Evolutionary conservation across 352 stramenopile genomes (phyloP).

Genomic region (Globisporangium irregulare): DNA sequence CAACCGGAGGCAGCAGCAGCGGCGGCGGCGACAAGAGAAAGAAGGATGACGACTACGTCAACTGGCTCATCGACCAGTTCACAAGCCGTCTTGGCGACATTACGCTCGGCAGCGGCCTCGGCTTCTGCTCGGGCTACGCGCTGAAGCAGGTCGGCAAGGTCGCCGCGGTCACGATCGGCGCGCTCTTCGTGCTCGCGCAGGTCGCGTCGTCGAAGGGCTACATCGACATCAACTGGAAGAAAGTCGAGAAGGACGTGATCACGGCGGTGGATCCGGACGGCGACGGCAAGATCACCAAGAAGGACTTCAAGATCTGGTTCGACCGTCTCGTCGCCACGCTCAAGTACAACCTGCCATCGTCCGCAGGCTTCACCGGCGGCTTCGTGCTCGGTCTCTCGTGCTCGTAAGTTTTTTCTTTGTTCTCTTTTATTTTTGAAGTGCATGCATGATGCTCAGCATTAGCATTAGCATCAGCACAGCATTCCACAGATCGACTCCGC

Average conservation of each 20-base stretch:
- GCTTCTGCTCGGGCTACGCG: slow-evolving; percentile 85
- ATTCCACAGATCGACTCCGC: not conserved
- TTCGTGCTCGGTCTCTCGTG: slow-evolving; percentile 73
- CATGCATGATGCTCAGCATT: too few relatives aligned
- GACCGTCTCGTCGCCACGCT: slow-evolving; percentile 64
- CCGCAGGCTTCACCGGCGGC: slow-evolving; percentile 68
- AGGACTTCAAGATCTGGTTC: slow-evolving; percentile 80
- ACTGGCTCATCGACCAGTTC: slow-evolving; percentile 64
- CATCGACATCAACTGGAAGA: slow-evolving; percentile 89
- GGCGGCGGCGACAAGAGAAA: slow-evolving; percentile 28
- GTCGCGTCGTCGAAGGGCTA: slow-evolving; percentile 81
- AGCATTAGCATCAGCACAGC: not conserved
- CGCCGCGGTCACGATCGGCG: slow-evolving; percentile 68
- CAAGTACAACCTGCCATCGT: slow-evolving; percentile 84
- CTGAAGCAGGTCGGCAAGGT: slow-evolving; percentile 82
- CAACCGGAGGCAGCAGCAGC: slow-evolving; percentile 25
- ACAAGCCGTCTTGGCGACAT: slow-evolving; percentile 64
- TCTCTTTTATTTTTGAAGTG: not conserved
- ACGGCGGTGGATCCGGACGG: slow-evolving; percentile 75
- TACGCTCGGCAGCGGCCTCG: slow-evolving; percentile 59
- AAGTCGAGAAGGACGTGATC: slow-evolving; percentile 86
- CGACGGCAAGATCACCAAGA: slow-evolving; percentile 82
- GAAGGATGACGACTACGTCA: slow-evolving; percentile 42
- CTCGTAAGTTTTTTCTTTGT: slow-evolving; percentile 27
- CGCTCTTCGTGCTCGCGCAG: slow-evolving; percentile 70